These are phyloP conservation scores for Pelargonium myrrhifolium DNA, from an alignment of 441 rosid species.

Conservation along the genomic window DNA sequence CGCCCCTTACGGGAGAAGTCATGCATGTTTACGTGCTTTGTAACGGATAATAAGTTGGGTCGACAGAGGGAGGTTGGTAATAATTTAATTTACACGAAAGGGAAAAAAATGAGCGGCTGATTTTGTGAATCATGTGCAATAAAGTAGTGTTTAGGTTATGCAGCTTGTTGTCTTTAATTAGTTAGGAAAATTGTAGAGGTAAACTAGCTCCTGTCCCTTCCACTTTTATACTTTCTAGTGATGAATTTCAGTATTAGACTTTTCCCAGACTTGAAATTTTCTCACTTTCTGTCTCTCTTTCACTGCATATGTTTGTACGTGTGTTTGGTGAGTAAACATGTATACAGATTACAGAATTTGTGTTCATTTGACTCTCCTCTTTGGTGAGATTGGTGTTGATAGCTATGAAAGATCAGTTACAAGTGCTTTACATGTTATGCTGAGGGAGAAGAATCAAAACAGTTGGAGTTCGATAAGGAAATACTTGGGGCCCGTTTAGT, in stretches of 20 bases:
- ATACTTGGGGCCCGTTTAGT: no score
- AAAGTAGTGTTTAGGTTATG: conserved; percentile 27
- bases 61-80: conserved; percentile 15
- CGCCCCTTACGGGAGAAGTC: conserved; percentile 11
- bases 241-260: conserved; percentile 16
- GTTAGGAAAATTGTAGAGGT: conserved; percentile 29
- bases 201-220: conserved; percentile 20
- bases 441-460: no score
- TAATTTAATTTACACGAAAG: conserved; percentile 12
- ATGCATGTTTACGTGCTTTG: conserved; percentile 11
- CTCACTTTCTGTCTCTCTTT: not conserved
- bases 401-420: no score
- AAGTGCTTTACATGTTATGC: no score
- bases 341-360: no score
- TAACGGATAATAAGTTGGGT: conserved; percentile 24
- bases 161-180: conserved; percentile 4
- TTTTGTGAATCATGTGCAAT: conserved; percentile 29
- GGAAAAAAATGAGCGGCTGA: conserved; percentile 10
- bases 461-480: no score
- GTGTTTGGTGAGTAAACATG: no score
- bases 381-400: no score
- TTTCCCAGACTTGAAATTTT: not conserved
- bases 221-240: conserved; percentile 8
- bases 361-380: no score
- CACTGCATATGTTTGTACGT: not conserved